Evolutionary conservation across 2,329 filamentous ascomycete genomes (phyloP), one percentile per base, ranked within the genome.

Genomic region (Chlorencoelia australis): DNA sequence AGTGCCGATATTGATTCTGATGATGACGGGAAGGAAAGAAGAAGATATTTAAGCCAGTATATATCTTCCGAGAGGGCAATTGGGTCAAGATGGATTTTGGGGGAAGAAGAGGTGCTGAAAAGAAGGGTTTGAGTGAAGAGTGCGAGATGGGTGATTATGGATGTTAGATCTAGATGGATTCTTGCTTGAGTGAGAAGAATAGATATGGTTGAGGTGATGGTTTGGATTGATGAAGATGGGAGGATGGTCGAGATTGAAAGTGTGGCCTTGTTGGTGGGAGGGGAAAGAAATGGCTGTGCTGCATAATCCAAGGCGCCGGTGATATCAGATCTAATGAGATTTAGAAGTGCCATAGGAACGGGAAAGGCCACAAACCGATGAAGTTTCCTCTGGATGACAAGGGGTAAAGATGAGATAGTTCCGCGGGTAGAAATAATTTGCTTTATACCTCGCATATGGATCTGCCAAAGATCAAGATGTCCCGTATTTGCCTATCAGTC

Each of bases 281-380:
- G 13, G 15, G 44, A 43, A 3, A 50, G 38, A 32, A 46, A 35
- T 24, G 47, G 48, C 7, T 29, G 18, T 7, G 40, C 33, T 16
- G 31, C 44, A 31, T 48, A 50, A 27, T 51, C 44, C n/a, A 47
- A 47, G 17, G 48, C 45, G 14, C 48, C 48, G 4, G 43, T 42
- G 15, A 51, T 30, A 36, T 52, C 48, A n/a, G 45, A 40, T 21
- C 47, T 50, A 14, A 10, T n/a, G 22, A 33, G 17, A 3, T 25
- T 22, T n/a, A 33, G 11, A 40, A 33, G 4, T 30, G 9, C 10
- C 11, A 13, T 11, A 13, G 9, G 16, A 11, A 18, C 13, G 29
- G 20, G 11, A 18, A 10, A 29, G 8, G 30, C 5, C 20, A 27
- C 29, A 14, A 41, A 41, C 43, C 48, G 45, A 16, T 35, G 40